phyloP scores from a whole-genome alignment of 139 green algal genomes.

The Prasinococcaceae sp. region DNA sequence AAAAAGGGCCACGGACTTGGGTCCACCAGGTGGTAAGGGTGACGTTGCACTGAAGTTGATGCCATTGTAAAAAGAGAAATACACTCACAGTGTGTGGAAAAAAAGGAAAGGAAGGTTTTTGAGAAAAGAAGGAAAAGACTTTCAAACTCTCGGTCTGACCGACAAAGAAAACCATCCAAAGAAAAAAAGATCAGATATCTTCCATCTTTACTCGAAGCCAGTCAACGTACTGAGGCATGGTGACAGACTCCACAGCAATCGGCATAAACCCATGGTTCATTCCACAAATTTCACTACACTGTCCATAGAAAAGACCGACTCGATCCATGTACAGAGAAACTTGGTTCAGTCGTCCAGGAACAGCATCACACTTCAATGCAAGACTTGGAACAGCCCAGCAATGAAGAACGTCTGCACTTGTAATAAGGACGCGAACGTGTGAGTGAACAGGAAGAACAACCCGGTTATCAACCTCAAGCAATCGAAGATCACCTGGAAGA shows the following conservation, averaged over 20 bases:
- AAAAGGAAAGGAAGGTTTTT: constrained; percentile 13
- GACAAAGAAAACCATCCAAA: not conserved
- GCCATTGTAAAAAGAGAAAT: constrained; percentile 8
- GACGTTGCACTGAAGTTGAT: constrained; percentile 31
- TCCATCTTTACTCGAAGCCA: constrained; percentile 34
- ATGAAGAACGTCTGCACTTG: constrained; percentile 35
- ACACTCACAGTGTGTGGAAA: constrained; percentile 5
- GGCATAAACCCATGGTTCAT: constrained; percentile 53
- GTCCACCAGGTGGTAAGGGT: constrained; percentile 46
- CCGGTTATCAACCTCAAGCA: no score
- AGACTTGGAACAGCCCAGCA: constrained; percentile 41
- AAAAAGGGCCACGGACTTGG: constrained; percentile 39
- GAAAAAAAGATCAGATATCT: constrained; percentile 1
- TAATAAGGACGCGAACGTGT: no score
- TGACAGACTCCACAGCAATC: constrained; percentile 50
- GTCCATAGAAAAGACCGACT: constrained; percentile 49
- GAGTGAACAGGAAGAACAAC: no score
- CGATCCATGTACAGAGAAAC: constrained; percentile 44
- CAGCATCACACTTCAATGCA: constrained; percentile 42
- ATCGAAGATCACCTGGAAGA: no score
- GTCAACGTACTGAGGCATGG: constrained; percentile 40
- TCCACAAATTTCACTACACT: constrained; percentile 54
- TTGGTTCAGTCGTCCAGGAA: constrained; percentile 52
- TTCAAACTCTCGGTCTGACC: constrained; percentile 6
- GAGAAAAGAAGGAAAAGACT: constrained; percentile 10